phyloP scores from a whole-genome alignment of 2,329 filamentous ascomycete genomes.

The Escovopsis weberi region DNA sequence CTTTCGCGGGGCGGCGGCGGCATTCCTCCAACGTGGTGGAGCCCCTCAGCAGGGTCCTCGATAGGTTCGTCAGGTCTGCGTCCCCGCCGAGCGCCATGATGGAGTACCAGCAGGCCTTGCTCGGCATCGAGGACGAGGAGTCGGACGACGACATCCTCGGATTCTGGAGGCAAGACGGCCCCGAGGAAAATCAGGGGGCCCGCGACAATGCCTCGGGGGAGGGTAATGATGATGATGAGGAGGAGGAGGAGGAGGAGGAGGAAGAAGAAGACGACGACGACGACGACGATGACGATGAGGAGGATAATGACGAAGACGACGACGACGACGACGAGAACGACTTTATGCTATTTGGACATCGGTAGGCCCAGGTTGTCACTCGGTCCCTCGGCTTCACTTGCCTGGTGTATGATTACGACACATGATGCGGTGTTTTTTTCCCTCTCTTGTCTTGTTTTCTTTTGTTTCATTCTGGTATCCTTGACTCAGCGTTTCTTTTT shows the following conservation, averaged over 20 bases:
- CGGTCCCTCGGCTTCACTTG: background rate
- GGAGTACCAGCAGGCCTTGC: constrained; percentile 13
- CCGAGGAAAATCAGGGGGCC: too few relatives aligned
- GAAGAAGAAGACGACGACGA: constrained; percentile 26
- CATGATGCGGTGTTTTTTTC: background rate
- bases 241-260: constrained; percentile 13
- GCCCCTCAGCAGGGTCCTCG: constrained; percentile 18
- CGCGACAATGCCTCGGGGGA: constrained; percentile 27
- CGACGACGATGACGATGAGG: constrained; percentile 35
- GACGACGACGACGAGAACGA: constrained; percentile 37
- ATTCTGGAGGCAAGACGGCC: constrained; percentile 37
- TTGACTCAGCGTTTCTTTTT: too few relatives aligned
- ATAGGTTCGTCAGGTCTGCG: constrained; percentile 30
- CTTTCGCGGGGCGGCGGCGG: constrained; percentile 18
- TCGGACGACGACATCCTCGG: constrained; percentile 42
- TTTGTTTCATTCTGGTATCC: too few relatives aligned
- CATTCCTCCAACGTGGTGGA: constrained; percentile 25
- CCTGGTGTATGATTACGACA: background rate
- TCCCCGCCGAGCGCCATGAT: constrained; percentile 21
- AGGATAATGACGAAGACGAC: constrained; percentile 20
- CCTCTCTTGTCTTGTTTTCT: too few relatives aligned
- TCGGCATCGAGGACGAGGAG: constrained; percentile 24
- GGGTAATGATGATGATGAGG: constrained; percentile 24
- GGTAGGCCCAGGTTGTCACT: constrained; percentile 16
- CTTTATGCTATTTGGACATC: constrained; percentile 35